These are phyloP conservation scores for Panellus pusillus DNA, from an alignment of 768 basidiomycete genomes.

Conservation along the genomic window DNA sequence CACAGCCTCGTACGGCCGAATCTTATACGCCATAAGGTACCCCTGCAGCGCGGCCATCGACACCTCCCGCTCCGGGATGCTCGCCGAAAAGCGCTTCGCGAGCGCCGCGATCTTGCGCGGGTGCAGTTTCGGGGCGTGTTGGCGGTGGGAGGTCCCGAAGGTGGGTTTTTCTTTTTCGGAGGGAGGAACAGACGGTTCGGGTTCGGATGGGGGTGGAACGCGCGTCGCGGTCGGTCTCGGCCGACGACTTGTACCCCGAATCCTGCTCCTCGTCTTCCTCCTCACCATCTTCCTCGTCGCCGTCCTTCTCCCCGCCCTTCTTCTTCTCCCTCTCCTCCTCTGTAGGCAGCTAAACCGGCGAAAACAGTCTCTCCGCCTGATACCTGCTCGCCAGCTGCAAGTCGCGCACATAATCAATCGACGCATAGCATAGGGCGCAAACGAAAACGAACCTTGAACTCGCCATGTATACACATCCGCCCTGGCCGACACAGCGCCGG, in stretches of 20 bases:
- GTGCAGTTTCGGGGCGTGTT: constrained; percentile 36
- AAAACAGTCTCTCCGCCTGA: constrained; percentile 60
- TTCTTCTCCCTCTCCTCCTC: constrained; percentile 26
- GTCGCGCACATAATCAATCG: no score
- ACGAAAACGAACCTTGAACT: no score
- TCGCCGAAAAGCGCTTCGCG: constrained; percentile 48
- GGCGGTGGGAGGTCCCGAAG: constrained; percentile 28
- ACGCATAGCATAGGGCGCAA: no score
- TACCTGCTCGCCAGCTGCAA: constrained; percentile 55
- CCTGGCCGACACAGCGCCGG: constrained; percentile 66
- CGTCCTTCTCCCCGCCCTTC: constrained; percentile 20
- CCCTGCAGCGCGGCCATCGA: constrained; percentile 42
- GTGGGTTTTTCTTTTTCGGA: constrained; percentile 9
- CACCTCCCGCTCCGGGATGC: constrained; percentile 38
- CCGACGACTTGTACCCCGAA: constrained; percentile 20
- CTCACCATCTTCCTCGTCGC: constrained; percentile 7
- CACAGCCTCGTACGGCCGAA: constrained; percentile 50
- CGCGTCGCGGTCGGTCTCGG: neutral
- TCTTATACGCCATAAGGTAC: constrained; percentile 63
- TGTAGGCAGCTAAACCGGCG: constrained; percentile 53
- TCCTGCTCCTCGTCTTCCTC: constrained; percentile 21
- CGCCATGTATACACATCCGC: constrained; percentile 66
- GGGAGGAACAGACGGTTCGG: neutral
- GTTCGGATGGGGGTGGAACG: neutral
- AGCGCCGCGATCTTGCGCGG: constrained; percentile 35